Evolutionary conservation across 2,329 filamentous ascomycete genomes (phyloP).

Genomic region (Hypoxylon sp.): DNA sequence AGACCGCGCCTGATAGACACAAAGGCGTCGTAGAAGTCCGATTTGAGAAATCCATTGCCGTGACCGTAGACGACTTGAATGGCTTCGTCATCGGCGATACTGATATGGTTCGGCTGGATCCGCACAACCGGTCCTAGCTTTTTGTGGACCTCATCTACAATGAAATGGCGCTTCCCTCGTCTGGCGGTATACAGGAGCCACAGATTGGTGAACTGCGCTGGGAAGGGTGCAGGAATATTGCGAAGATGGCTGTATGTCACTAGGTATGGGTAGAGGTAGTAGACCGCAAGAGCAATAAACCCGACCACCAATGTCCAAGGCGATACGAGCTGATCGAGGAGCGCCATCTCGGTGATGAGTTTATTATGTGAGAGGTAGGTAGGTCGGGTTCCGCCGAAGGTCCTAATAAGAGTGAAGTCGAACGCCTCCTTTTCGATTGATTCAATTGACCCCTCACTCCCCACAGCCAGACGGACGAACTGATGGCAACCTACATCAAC

Average conservation of each 20-base stretch:
- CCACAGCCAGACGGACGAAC: conserved; percentile 1
- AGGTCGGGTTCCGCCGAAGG: background rate
- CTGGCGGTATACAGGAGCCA: conserved; percentile 82
- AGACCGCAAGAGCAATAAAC: conserved; percentile 64
- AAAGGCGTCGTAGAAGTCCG: conserved; percentile 92
- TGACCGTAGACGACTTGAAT: conserved; percentile 85
- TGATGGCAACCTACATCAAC: background rate
- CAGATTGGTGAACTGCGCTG: conserved; percentile 78
- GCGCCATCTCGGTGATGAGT: conserved; percentile 49
- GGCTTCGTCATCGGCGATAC: conserved; percentile 83
- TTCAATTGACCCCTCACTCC: background rate
- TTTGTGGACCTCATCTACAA: conserved; percentile 81
- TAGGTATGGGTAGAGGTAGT: conserved; percentile 73
- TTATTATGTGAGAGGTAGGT: background rate
- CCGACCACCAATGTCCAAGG: conserved; percentile 64
- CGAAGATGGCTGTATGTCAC: conserved; percentile 66
- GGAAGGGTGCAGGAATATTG: conserved; percentile 73
- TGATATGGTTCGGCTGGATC: conserved; percentile 87
- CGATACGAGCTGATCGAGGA: conserved; percentile 59
- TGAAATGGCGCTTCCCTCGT: conserved; percentile 73
- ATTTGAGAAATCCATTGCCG: conserved; percentile 81
- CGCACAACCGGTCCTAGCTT: conserved; percentile 84
- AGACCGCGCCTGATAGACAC: conserved; percentile 88
- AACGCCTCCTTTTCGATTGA: conserved; percentile 3
- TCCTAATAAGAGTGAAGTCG: background rate